These are phyloP conservation scores for Veloporphyrellus conicus DNA, from an alignment of 1,284 basidiomycete species.

Conservation along the genomic window DNA sequence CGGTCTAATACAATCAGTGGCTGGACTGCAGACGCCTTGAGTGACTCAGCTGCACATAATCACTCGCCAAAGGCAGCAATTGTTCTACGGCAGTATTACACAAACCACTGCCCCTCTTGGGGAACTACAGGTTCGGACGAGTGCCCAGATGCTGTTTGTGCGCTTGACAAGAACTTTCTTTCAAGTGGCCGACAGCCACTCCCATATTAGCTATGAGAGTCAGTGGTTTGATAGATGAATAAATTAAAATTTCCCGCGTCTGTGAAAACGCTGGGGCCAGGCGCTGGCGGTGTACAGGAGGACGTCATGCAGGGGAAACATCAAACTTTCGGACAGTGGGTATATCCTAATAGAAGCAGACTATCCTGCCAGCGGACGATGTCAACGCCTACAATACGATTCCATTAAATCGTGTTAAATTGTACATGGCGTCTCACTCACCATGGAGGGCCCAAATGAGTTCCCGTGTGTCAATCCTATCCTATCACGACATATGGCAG, in stretches of 20 bases:
- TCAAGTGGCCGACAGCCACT: constrained; percentile 40
- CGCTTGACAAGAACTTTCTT: no score
- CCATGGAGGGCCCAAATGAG: constrained; percentile 42
- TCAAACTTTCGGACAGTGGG: constrained; percentile 3
- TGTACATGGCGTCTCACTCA: constrained; percentile 48
- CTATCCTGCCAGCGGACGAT: no score
- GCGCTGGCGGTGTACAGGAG: constrained; percentile 54
- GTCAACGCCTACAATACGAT: constrained; percentile 47
- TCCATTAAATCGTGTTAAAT: constrained; percentile 44
- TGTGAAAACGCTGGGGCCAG: constrained; percentile 47
- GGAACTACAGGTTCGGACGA: constrained; percentile 43
- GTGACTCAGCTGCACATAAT: constrained; percentile 57
- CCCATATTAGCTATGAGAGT: constrained; percentile 49
- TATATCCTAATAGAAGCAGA: no score
- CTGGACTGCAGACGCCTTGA: no score
- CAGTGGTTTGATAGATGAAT: constrained; percentile 32
- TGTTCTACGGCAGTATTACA: constrained; percentile 56
- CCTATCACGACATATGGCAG: constrained; percentile 31
- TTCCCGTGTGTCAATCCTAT: constrained; percentile 1
- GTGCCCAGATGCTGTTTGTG: not conserved
- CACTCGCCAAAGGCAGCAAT: constrained; percentile 36
- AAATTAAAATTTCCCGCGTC: constrained; percentile 46
- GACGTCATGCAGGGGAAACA: constrained; percentile 27
- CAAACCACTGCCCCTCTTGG: constrained; percentile 47
- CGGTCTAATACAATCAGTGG: no score